Evolutionary conservation across 108 stramenopile genomes (phyloP).

Genomic region (Chaetoceros muelleri): DNA sequence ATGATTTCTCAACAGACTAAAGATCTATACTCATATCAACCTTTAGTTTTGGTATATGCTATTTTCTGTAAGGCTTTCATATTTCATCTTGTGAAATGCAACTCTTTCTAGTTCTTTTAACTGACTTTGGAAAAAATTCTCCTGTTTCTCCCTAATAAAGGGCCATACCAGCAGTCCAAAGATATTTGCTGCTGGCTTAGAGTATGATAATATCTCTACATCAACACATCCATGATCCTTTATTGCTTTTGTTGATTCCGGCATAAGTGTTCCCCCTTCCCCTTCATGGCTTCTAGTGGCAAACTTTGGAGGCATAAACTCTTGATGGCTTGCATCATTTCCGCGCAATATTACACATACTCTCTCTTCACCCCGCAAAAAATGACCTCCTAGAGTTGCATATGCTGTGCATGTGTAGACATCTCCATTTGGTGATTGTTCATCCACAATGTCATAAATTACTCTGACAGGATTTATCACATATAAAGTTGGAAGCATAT

Average conservation of each 20-base stretch:
- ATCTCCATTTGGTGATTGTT: conserved; percentile 11
- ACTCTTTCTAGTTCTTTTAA: conserved; percentile 17
- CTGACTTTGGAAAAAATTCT: conserved; percentile 33
- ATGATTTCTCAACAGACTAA: no score
- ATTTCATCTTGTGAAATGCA: neutral
- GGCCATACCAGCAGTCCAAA: conserved; percentile 28
- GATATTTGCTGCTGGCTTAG: conserved; percentile 14
- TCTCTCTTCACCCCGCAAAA: conserved; percentile 41
- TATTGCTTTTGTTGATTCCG: no score
- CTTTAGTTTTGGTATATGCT: no score
- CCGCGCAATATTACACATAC: conserved; percentile 35
- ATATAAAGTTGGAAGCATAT: conserved; percentile 17
- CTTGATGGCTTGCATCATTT: conserved; percentile 4
- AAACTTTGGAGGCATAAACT: neutral
- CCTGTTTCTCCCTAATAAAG: conserved; percentile 33
- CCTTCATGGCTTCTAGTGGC: neutral
- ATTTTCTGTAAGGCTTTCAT: neutral
- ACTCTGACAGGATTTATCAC: conserved; percentile 36
- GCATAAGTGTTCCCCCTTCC: neutral
- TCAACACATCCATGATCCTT: conserved; percentile 27
- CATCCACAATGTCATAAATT: conserved; percentile 40
- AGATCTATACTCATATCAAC: no score
- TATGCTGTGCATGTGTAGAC: conserved; percentile 32
- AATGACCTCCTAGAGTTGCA: conserved; percentile 36
- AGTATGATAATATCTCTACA: conserved; percentile 32